Conservation (phyloP, 176 grass and related monocot genomes). For the Eleusine coracana region DNA sequence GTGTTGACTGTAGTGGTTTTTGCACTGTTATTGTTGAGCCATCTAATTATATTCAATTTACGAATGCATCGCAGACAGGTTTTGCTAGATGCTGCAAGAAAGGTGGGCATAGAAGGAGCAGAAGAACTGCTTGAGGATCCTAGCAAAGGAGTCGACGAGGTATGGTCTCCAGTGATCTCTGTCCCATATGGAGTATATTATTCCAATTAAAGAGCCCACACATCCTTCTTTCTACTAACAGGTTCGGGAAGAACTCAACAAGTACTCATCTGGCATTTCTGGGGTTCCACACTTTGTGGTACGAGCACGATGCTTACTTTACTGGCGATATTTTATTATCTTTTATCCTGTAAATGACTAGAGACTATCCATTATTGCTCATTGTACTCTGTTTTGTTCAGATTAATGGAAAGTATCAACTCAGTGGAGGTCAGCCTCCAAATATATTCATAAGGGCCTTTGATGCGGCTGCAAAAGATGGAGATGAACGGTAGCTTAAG, state of each 20-base stretch:
- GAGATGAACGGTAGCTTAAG: slow-evolving; percentile 22
- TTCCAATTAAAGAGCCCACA: neutral
- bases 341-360: neutral
- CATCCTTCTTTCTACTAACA: slow-evolving; percentile 45
- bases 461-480: slow-evolving; percentile 51
- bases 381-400: slow-evolving; percentile 32
- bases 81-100: slow-evolving; percentile 82
- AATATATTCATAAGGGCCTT: slow-evolving; percentile 72
- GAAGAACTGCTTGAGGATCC: slow-evolving; percentile 80
- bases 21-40: neutral
- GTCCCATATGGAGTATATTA: neutral
- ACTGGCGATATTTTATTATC: slow-evolving; percentile 20
- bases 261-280: slow-evolving; percentile 82
- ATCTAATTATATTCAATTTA: slow-evolving; percentile 16
- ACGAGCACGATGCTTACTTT: slow-evolving; percentile 11
- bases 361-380: neutral
- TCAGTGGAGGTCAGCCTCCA: slow-evolving; percentile 90
- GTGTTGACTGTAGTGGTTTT: neutral
- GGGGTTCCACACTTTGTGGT: slow-evolving; percentile 91
- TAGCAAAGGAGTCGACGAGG: slow-evolving; percentile 69
- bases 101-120: slow-evolving; percentile 84
- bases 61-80: slow-evolving; percentile 64
- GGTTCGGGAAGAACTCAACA: slow-evolving; percentile 84
- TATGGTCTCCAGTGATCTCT: slow-evolving; percentile 32
- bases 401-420: slow-evolving; percentile 80